Percentiles rank a stretch among this genome's conserved stretches.
Conservation (phyloP, 2,329 filamentous ascomycete species). For the Shiraia bambusicola region DNA sequence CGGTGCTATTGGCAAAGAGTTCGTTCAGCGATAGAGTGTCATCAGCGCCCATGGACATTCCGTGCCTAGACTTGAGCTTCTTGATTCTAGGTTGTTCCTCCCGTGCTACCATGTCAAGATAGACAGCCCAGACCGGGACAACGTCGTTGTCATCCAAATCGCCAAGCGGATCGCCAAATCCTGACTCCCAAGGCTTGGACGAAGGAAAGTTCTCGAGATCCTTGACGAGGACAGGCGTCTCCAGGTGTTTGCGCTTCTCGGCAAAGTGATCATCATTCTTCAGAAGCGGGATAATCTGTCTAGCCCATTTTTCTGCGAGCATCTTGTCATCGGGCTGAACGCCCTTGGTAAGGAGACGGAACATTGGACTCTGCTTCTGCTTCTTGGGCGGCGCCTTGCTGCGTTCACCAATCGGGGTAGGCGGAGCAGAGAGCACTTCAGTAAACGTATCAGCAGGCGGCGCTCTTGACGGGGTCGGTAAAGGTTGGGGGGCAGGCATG, state of each 20-base stretch:
- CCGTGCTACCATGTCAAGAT: conserved; percentile 29
- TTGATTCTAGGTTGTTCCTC: conserved; percentile 23
- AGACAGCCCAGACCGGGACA: conserved; percentile 35
- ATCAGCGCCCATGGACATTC: conserved; percentile 10
- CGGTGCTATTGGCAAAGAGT: conserved; percentile 8
- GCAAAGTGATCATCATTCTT: conserved; percentile 20
- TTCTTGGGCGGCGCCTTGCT: conserved; percentile 18
- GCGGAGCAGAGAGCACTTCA: conserved; percentile 25
- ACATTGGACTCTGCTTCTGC: conserved; percentile 15
- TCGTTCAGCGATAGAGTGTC: conserved; percentile 28
- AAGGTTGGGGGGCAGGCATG: conserved; percentile 4
- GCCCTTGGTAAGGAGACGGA: conserved; percentile 22
- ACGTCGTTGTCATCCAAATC: conserved; percentile 30
- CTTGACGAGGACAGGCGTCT: conserved; percentile 24
- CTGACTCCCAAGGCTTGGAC: conserved; percentile 36
- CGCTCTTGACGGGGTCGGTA: conserved; percentile 13
- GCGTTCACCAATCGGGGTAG: conserved; percentile 33
- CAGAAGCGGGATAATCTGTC: conserved; percentile 20
- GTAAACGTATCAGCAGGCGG: conserved; percentile 22
- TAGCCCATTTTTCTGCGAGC: conserved; percentile 32
- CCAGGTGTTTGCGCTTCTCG: conserved; percentile 35
- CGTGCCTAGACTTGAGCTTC: conserved; percentile 23
- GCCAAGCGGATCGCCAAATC: conserved; percentile 32
- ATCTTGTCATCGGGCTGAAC: conserved; percentile 19
- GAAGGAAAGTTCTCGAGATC: conserved; percentile 33